A percentile compares a stretch with the other conserved stretches of the same genome.
These are phyloP conservation scores for Chlorophyllum brunneum DNA, from an alignment of 768 basidiomycete species.

Conservation along the genomic window DNA sequence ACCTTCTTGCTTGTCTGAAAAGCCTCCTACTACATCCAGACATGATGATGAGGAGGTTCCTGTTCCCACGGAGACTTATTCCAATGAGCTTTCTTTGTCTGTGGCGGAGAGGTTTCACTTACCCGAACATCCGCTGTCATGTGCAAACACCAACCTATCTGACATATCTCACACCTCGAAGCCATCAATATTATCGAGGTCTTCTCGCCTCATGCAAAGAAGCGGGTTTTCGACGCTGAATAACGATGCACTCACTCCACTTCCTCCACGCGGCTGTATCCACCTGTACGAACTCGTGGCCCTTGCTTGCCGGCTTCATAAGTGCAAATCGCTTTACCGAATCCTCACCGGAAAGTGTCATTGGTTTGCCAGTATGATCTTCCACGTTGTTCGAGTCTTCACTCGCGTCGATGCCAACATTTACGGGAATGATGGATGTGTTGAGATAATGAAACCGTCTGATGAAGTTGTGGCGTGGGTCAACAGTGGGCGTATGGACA, in stretches of 20 bases:
- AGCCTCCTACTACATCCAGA: too few relatives aligned
- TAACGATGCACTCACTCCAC: background rate
- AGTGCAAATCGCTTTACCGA: background rate
- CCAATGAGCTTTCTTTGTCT: too few relatives aligned
- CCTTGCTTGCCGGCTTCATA: background rate
- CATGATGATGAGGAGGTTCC: too few relatives aligned
- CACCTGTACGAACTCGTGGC: background rate
- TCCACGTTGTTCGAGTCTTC: background rate
- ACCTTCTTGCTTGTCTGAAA: too few relatives aligned
- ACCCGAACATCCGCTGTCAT: too few relatives aligned
- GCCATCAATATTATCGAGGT: background rate
- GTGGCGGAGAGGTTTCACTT: too few relatives aligned
- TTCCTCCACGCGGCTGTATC: background rate
- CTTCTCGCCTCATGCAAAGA: background rate
- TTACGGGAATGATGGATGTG: background rate
- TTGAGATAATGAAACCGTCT: background rate
- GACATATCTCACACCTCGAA: too few relatives aligned
- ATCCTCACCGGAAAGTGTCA: constrained; percentile 1
- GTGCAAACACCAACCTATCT: too few relatives aligned
- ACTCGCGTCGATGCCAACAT: background rate
- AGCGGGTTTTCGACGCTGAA: background rate
- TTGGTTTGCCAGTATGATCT: constrained; percentile 3
- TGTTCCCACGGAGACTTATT: too few relatives aligned
- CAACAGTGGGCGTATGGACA: background rate
- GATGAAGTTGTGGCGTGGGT: background rate